Evolutionary conservation across 140 eudicot genomes (phyloP).

Genomic region (Stevia rebaudiana): DNA sequence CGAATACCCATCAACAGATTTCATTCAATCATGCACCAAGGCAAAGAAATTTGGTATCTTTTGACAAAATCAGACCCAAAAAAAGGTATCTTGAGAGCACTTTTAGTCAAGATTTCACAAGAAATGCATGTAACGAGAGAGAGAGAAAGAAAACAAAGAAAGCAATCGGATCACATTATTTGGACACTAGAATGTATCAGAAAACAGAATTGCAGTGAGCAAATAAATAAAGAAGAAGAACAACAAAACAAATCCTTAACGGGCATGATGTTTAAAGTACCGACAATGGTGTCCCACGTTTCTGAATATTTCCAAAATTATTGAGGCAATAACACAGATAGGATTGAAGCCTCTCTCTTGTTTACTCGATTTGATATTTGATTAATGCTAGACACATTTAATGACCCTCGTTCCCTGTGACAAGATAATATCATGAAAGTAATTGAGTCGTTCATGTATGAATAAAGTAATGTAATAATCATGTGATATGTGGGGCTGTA

Average conservation of each 20-base stretch:
- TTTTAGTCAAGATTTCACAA: constrained; percentile 23
- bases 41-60: too few relatives aligned
- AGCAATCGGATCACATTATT: constrained; percentile 31
- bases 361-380: too few relatives aligned
- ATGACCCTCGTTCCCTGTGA: constrained; percentile 28
- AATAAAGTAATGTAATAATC: too few relatives aligned
- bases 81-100: too few relatives aligned
- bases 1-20: too few relatives aligned
- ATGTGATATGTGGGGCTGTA: too few relatives aligned
- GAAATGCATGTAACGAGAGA: constrained; percentile 19
- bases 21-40: too few relatives aligned
- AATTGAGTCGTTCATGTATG: too few relatives aligned
- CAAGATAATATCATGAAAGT: background rate
- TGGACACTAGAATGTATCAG: constrained; percentile 23
- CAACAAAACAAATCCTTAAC: constrained; percentile 28
- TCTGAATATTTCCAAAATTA: constrained; percentile 27
- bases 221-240: background rate
- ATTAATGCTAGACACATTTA: constrained; percentile 17
- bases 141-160: constrained; percentile 26
- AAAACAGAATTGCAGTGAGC: constrained; percentile 14
- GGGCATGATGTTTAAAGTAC: constrained; percentile 36
- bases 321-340: constrained; percentile 28
- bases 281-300: constrained; percentile 27
- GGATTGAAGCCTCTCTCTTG: constrained; percentile 8
- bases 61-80: too few relatives aligned